These are phyloP conservation scores for Scheffersomyces illinoinensis DNA, from an alignment of 1,139 yeast genomes.

Conservation along the genomic window DNA sequence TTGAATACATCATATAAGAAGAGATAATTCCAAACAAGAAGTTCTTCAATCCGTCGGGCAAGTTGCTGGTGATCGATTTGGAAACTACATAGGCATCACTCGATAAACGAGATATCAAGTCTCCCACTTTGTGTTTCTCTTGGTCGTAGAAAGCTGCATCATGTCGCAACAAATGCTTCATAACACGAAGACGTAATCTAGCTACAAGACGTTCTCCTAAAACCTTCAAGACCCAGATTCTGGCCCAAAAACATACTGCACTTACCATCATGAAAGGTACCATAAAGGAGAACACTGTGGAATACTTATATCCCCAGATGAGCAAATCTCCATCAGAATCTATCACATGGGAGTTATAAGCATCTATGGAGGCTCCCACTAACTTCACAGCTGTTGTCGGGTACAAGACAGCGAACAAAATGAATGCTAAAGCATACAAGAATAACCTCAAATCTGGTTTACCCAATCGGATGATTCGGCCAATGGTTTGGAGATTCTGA, in stretches of 20 bases:
- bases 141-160: slow-evolving; percentile 53
- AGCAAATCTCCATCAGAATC: slow-evolving; percentile 44
- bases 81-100: slow-evolving; percentile 57
- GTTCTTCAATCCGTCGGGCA: slow-evolving; percentile 52
- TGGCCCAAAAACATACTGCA: slow-evolving; percentile 52
- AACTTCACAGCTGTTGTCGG: slow-evolving; percentile 48
- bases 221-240: slow-evolving; percentile 49
- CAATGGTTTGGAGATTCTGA: slow-evolving; percentile 38
- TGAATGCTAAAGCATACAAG: slow-evolving; percentile 42
- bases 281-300: slow-evolving; percentile 44
- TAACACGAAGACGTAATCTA: slow-evolving; percentile 46
- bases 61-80: slow-evolving; percentile 45
- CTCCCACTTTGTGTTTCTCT: slow-evolving; percentile 58
- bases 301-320: slow-evolving; percentile 49
- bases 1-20: slow-evolving; percentile 49
- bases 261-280: slow-evolving; percentile 46
- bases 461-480: slow-evolving; percentile 40
- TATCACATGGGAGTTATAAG: slow-evolving; percentile 35
- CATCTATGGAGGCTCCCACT: slow-evolving; percentile 50
- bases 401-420: slow-evolving; percentile 47
- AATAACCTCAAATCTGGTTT: slow-evolving; percentile 42
- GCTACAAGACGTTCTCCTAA: slow-evolving; percentile 40
- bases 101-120: slow-evolving; percentile 51
- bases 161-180: slow-evolving; percentile 52
- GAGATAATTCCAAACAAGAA: slow-evolving; percentile 45